Base-by-base conservation (phyloP, 1,284 basidiomycete species). In the Termitomyces sp. region DNA sequence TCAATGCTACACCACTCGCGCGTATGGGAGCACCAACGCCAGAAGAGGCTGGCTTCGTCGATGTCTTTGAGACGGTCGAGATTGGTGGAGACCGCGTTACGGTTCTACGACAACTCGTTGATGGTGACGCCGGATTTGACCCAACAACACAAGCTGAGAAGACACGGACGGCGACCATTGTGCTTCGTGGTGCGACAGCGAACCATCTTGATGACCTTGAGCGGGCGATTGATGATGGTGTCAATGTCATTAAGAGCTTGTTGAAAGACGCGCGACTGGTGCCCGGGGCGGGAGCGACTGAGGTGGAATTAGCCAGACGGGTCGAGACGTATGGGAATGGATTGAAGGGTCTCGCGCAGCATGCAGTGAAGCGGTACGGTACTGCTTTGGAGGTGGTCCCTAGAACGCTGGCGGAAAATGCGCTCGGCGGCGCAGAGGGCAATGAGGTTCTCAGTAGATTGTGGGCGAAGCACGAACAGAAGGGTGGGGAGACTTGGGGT, bases 51-150 rank as follows among this genome's bases (percentile, higher is more conserved):
- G 97, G 97, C 34, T 88, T 80, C 65, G 84, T 97, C 59, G 96
- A 99, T 67, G 79, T 97, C 21, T 90, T 98, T 65, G 95, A 99
- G 77, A 93, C 91, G 33, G 86, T 88, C 56, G 97, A 99, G 71
- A 91, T 99, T 62, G 97, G 97, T 42, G 97, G 97, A 5, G 97
- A 99, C 73, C 87, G 96, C 46, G 97, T 98, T 34, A 98, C 95
- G 1, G 95, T 99, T 0, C 84, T 99, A 61, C 81, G 96, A 40
- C 97, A 99, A 69, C 81, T 90, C n/a, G 63, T 69, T 4, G 73
- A 73, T 14, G 80, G 77, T 28, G 86, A 90, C 26, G 68, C 68
- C 0, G 84, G 81, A 18, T 86, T 79, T 57, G 75, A 82, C 63
- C 64, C 77, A 0, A 60, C 67, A n/a, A 62, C 71, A 7, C 65